These are phyloP conservation scores for Aquilaria malaccensis DNA, from an alignment of 345 rosid species.

Conservation along the genomic window DNA sequence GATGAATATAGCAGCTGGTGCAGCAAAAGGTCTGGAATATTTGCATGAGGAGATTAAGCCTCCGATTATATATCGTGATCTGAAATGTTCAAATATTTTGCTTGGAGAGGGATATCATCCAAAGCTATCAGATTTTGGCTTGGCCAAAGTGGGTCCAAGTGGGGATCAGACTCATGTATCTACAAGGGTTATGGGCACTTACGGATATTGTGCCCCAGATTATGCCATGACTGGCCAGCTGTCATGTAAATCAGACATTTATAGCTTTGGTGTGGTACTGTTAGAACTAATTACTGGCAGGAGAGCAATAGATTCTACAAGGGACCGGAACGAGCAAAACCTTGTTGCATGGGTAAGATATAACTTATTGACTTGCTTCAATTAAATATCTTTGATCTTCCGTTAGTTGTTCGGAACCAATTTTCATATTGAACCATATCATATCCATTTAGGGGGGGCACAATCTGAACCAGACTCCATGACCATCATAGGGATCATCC, in stretches of 20 bases:
- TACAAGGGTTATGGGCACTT: conserved; percentile 94
- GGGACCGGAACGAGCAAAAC: conserved; percentile 48
- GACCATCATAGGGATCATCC: neutral
- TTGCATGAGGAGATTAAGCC: conserved; percentile 69
- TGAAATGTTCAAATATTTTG: conserved; percentile 84
- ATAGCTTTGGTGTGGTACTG: conserved; percentile 90
- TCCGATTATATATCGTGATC: conserved; percentile 84
- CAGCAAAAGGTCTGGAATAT: conserved; percentile 79
- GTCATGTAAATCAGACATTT: conserved; percentile 82
- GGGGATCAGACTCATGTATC: conserved; percentile 93
- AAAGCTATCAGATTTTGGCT: conserved; percentile 83
- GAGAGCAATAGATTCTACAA: conserved; percentile 63
- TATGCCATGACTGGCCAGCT: conserved; percentile 96
- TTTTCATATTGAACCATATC: neutral
- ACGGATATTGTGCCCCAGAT: conserved; percentile 94
- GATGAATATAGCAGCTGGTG: conserved; percentile 91
- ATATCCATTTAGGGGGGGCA: neutral
- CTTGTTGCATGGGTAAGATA: conserved; percentile 85
- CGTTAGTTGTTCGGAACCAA: neutral
- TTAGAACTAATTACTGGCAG: conserved; percentile 89
- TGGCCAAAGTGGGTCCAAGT: conserved; percentile 92
- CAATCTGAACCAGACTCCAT: neutral
- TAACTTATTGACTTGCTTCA: neutral
- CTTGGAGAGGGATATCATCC: conserved; percentile 72
- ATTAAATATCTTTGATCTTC: neutral